Base-by-base conservation (phyloP, 257 asterid genomes). In the Solanum piurae region DNA sequence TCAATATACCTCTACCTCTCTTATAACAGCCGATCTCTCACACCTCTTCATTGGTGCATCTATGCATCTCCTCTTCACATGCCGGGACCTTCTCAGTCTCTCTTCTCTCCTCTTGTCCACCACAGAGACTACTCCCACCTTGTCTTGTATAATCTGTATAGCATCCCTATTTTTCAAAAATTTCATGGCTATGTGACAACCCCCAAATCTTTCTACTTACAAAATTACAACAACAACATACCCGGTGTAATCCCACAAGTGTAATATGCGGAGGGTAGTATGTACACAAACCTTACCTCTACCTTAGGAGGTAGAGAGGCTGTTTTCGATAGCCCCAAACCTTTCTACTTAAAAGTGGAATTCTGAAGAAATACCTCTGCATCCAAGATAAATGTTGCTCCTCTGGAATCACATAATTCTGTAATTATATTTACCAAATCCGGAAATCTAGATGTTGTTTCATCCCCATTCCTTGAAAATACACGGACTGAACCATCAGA, bases 401-500 rank as follows among this genome's bases (percentile, higher is more conserved):
- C 89, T n/a, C 90, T 87, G 86, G 89, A 86, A 83, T 79, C 91
- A 88, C 94, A 93, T 52, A 90, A 90, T 89, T 94, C 96, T 77
- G 89, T 88, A 9, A 96, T 90, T 86, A 90, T 94, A 90, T 92
- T 90, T 42, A 94, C 82, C 91, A 96, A 72, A 92, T 96, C 99
- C 86, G 99, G 99, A 89, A 95, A 96, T 87, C 91, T 93, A 27
- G 91, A 89, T 58, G 99, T 94, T 86, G 98, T 93, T 89, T 96
- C 98, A 89, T 95, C 98, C 88, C 99, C 99, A 90, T 95, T 95
- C 88, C 99, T 92, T 33, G 99, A 96, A 91, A 93, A 96, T 84
- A 96, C 91, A 83, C 87, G 96, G 80, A 96, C 52, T 46, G 97
- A 93, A 85, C 99, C 97, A 92, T 93, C 96, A 73, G 89, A 88